Base-by-base conservation (phyloP, 2,329 filamentous ascomycete species). In the Phyllachora maydis region DNA sequence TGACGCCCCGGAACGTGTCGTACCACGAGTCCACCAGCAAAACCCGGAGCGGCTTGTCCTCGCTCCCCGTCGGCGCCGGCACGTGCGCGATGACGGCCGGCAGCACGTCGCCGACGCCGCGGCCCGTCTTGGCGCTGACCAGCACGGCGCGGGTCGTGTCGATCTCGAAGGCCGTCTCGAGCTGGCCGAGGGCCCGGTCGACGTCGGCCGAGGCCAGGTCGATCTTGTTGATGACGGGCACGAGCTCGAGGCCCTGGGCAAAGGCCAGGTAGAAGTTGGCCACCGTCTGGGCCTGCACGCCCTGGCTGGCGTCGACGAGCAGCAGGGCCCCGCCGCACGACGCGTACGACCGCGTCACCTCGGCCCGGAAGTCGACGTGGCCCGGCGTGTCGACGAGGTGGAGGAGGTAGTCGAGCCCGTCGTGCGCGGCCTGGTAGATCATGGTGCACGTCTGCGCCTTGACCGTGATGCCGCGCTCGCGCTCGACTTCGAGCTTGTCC, bases 251-350 rank as follows among this genome's bases (percentile, higher is more conserved):
- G 10, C 81, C 79, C 45, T 95, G 81, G 2, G 85, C 72, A 48
- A 98, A 98, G 6, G 88, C 88, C 13, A 95, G 67, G 44, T 95
- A 93, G 51, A 98, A 98, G 47, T 98, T 98, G 30, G 88, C 88
- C 6, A 98, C 88, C 0, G 88, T 98, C 55, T 98, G 88, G 4
- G 88, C 88, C 52, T 98, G 88, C 3, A 98, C 72, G 21, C 88
- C 88, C 49, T 98, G 88, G 35, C 78, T 91, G 6, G 85, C 88
- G 56, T 98, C 88, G 3, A 98, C 85, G 2, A 98, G 65, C 24
- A 98, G 59, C 29, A 98, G 46, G 1, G 88, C 85, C 23, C 88
- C 90, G 32, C 83, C 85, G 44, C 88, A 98, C 39, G 79, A 91
- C 24, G 85, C 85, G 54, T 98, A 98, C 31, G 81, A 92, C 22